Percentiles rank a stretch among this genome's conserved stretches.
phyloP scores from a whole-genome alignment of 2,329 filamentous ascomycete species.

The Arthrobotrys megalospora region DNA sequence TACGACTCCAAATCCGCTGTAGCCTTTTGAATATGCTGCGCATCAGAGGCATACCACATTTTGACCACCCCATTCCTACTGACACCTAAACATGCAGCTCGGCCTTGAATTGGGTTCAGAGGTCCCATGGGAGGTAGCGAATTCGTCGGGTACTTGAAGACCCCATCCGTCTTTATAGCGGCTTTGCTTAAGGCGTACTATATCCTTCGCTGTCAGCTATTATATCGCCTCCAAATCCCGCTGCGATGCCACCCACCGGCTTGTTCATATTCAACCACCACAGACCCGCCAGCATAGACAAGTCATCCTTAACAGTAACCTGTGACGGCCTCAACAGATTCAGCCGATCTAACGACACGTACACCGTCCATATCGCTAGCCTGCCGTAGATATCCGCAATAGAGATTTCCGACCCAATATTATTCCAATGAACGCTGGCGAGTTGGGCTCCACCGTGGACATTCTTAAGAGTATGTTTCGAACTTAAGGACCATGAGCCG shows the following conservation, averaged over 20 bases:
- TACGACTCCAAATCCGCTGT: conserved; percentile 82
- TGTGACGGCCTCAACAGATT: conserved; percentile 75
- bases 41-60: conserved; percentile 58
- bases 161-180: conserved; percentile 61
- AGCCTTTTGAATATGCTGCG: conserved; percentile 77
- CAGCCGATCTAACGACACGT: conserved; percentile 81
- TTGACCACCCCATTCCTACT: conserved; percentile 63
- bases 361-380: conserved; percentile 80
- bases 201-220: conserved; percentile 2
- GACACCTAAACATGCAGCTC: conserved; percentile 63
- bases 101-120: conserved; percentile 63
- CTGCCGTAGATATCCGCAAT: conserved; percentile 85
- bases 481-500: conserved; percentile 82
- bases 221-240: neutral
- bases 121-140: conserved; percentile 62
- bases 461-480: conserved; percentile 76
- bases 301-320: conserved; percentile 80
- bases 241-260: conserved; percentile 65
- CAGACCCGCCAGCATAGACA: conserved; percentile 83
- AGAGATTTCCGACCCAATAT: conserved; percentile 82
- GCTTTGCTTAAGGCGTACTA: conserved; percentile 63
- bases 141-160: conserved; percentile 62
- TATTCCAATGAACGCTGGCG: conserved; percentile 87
- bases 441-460: conserved; percentile 77
- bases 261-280: conserved; percentile 82